Percentiles rank a stretch among this genome's conserved stretches.
Conservation (phyloP, 495 filamentous ascomycete species). For the Glonium stellatum region DNA sequence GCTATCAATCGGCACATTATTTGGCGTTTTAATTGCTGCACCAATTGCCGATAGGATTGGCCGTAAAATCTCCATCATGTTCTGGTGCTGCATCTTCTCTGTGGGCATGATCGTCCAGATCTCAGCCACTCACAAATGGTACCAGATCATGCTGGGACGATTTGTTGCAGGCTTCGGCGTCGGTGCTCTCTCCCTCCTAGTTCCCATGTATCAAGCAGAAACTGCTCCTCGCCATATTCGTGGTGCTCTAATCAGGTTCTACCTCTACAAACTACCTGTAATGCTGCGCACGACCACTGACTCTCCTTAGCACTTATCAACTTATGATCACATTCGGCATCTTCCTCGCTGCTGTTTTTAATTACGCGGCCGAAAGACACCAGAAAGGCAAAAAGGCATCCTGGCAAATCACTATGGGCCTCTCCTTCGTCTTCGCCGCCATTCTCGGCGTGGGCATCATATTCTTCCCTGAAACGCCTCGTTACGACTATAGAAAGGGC, state of each 20-base stretch:
- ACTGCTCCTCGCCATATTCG: slow-evolving; percentile 36
- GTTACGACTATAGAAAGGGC: slow-evolving; percentile 35
- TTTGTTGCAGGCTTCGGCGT: slow-evolving; percentile 35
- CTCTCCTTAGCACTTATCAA: slow-evolving; percentile 58
- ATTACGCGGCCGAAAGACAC: slow-evolving; percentile 61
- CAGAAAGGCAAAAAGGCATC: slow-evolving; percentile 46
- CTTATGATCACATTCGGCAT: slow-evolving; percentile 84
- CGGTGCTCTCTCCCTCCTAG: slow-evolving; percentile 31
- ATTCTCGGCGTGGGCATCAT: slow-evolving; percentile 57
- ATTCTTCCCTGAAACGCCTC: slow-evolving; percentile 35
- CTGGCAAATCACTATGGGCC: slow-evolving; percentile 76
- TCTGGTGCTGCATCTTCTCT: slow-evolving; percentile 28
- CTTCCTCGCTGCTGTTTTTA: slow-evolving; percentile 73
- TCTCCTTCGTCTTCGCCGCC: slow-evolving; percentile 69
- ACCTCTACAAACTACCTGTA: neutral
- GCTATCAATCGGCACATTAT: slow-evolving; percentile 35
- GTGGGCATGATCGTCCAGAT: slow-evolving; percentile 35
- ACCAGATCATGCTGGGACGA: slow-evolving; percentile 34
- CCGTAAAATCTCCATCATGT: slow-evolving; percentile 27
- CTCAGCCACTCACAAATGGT: slow-evolving; percentile 27
- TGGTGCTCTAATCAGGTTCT: slow-evolving; percentile 28
- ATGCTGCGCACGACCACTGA: neutral
- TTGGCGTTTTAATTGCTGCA: slow-evolving; percentile 28
- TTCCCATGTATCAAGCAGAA: slow-evolving; percentile 40
- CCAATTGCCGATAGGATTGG: slow-evolving; percentile 34